Conservation (phyloP, 306 rosid genomes). For the Begonia loranthoides region DNA sequence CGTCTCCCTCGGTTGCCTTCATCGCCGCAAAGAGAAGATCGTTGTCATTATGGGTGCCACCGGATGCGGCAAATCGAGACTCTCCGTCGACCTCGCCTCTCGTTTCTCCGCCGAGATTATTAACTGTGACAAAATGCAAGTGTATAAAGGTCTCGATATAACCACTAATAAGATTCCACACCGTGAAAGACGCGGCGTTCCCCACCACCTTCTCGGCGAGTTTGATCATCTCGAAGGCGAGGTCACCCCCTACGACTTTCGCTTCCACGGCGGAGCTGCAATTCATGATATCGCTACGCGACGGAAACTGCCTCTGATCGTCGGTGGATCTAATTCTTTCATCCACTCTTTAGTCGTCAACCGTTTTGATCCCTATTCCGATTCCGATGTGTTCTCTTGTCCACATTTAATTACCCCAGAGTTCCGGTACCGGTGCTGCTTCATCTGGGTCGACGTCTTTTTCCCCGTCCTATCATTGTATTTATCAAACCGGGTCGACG, state of each 20-base stretch:
- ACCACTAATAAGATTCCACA: constrained; percentile 17
- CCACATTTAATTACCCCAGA: too few species aligned
- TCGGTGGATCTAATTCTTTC: constrained; percentile 24
- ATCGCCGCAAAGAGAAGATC: background rate
- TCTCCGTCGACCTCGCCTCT: constrained; percentile 13
- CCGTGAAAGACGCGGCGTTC: constrained; percentile 10
- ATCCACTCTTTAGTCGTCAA: constrained; percentile 1
- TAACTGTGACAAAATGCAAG: constrained; percentile 30
- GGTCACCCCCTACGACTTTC: constrained; percentile 11
- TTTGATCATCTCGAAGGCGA: constrained; percentile 10
- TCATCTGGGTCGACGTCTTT: constrained; percentile 17
- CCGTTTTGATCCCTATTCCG: too few species aligned
- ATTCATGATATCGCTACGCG: background rate
- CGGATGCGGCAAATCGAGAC: constrained; percentile 21
- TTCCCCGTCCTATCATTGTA: background rate
- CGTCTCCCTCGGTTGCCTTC: too few species aligned
- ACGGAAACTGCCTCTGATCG: constrained; percentile 6
- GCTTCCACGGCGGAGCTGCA: background rate
- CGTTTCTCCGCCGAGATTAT: constrained; percentile 14
- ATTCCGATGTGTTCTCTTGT: too few species aligned
- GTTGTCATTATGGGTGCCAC: constrained; percentile 2
- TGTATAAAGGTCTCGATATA: constrained; percentile 16
- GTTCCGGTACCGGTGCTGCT: constrained; percentile 12
- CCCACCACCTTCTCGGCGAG: constrained; percentile 20
- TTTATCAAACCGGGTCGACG: constrained; percentile 17